phyloP scores from a whole-genome alignment of 305 asterid genomes.

The Fraxinus sp. region DNA sequence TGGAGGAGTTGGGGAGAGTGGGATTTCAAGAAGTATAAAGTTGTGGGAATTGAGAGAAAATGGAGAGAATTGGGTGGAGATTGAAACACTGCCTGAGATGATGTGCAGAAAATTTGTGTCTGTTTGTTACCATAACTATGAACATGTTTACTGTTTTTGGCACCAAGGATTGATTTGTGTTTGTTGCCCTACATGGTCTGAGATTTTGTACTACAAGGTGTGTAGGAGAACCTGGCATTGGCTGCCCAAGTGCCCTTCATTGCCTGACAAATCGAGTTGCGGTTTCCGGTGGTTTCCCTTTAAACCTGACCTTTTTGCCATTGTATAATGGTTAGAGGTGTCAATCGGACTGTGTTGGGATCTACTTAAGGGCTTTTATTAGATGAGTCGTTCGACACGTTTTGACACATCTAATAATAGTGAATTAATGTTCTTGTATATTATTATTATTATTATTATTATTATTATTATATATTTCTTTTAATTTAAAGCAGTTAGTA shows the following conservation, averaged over 20 bases:
- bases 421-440: not conserved
- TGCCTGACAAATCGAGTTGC: constrained; percentile 76
- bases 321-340: constrained; percentile 24
- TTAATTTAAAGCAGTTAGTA: too few species aligned
- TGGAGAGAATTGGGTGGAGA: constrained; percentile 45
- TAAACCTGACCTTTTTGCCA: constrained; percentile 50
- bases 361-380: not conserved
- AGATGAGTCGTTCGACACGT: not conserved
- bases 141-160: constrained; percentile 79
- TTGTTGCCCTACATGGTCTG: constrained; percentile 79
- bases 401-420: not conserved
- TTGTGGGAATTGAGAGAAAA: constrained; percentile 55
- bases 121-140: constrained; percentile 71
- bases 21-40: constrained; percentile 63
- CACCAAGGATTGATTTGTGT: constrained; percentile 66
- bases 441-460: too few species aligned
- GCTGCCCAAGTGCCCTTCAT: constrained; percentile 66
- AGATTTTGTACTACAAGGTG: constrained; percentile 57
- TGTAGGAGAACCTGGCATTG: constrained; percentile 74
- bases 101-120: constrained; percentile 56
- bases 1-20: constrained; percentile 60
- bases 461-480: too few species aligned
- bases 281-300: constrained; percentile 82
- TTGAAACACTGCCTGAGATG: constrained; percentile 57
- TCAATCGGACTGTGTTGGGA: not conserved